phyloP scores from a whole-genome alignment of 208 protist species.

The Leishmania lainsoni region DNA sequence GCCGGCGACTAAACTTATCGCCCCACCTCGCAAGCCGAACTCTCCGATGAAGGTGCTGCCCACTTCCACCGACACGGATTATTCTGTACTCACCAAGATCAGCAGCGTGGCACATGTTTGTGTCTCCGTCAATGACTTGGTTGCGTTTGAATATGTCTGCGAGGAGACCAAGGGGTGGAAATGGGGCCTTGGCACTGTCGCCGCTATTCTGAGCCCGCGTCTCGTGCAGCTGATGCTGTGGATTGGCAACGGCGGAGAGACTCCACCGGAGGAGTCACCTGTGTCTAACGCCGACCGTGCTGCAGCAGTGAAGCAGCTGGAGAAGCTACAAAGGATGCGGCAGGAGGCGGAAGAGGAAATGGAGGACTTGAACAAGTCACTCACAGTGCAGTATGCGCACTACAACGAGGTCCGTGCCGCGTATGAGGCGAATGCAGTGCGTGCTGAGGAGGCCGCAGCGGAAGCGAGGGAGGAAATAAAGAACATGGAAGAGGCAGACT shows the following conservation, averaged over 20 bases:
- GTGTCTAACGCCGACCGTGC: conserved; percentile 17
- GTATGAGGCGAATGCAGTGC: conserved; percentile 19
- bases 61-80: conserved; percentile 1
- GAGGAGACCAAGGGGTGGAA: conserved; percentile 29
- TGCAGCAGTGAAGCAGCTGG: conserved; percentile 28
- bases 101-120: conserved; percentile 23
- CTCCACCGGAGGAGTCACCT: conserved; percentile 18
- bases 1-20: neutral
- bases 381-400: conserved; percentile 12
- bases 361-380: conserved; percentile 30
- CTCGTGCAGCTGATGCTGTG: conserved; percentile 53
- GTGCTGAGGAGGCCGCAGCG: conserved; percentile 6
- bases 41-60: neutral
- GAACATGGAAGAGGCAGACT: conserved; percentile 47
- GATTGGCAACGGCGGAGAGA: conserved; percentile 21
- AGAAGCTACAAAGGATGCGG: conserved; percentile 29
- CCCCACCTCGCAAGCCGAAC: neutral
- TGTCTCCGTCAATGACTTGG: conserved; percentile 47
- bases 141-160: conserved; percentile 58
- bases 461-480: conserved; percentile 31
- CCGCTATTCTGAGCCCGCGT: conserved; percentile 39
- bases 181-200: conserved; percentile 57
- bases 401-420: conserved; percentile 28
- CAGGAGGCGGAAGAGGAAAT: conserved; percentile 27
- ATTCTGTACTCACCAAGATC: conserved; percentile 10